Percentiles rank a stretch among this genome's conserved stretches.
phyloP scores from a whole-genome alignment of 2,329 filamentous ascomycete species.

The Penicillium sp. region DNA sequence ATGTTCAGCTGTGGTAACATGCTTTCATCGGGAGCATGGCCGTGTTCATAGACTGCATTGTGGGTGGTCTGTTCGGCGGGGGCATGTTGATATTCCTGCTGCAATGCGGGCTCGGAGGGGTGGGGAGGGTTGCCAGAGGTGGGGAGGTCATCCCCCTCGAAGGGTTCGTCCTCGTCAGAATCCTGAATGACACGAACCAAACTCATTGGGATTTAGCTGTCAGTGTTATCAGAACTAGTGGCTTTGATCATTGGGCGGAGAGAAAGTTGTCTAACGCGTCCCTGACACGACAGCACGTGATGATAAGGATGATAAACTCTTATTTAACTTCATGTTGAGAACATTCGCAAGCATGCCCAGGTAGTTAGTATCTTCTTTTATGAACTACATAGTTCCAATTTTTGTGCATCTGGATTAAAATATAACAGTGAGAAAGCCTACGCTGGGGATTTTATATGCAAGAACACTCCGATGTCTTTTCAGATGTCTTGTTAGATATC shows the following conservation, averaged over 20 bases:
- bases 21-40: constrained; percentile 5
- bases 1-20: constrained; percentile 29
- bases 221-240: background rate
- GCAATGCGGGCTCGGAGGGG: constrained; percentile 14
- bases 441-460: too few relatives aligned
- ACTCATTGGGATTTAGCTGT: constrained; percentile 31
- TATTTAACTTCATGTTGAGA: background rate
- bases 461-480: too few relatives aligned
- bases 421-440: too few relatives aligned
- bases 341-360: too few relatives aligned
- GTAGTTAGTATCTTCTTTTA: too few relatives aligned
- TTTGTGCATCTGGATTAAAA: too few relatives aligned
- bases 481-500: too few relatives aligned
- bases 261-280: constrained; percentile 17
- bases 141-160: constrained; percentile 29
- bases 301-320: constrained; percentile 27
- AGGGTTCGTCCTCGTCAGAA: constrained; percentile 45
- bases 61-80: constrained; percentile 13
- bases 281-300: constrained; percentile 33
- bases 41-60: constrained; percentile 6
- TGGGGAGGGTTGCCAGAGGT: constrained; percentile 24
- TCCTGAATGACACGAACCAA: constrained; percentile 44
- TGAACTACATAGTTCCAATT: too few relatives aligned
- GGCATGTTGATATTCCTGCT: constrained; percentile 14
- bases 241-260: background rate